Evolutionary conservation across 371 early-diverging fungal species (phyloP).

Genomic region (Lichtheimia ramosa): DNA sequence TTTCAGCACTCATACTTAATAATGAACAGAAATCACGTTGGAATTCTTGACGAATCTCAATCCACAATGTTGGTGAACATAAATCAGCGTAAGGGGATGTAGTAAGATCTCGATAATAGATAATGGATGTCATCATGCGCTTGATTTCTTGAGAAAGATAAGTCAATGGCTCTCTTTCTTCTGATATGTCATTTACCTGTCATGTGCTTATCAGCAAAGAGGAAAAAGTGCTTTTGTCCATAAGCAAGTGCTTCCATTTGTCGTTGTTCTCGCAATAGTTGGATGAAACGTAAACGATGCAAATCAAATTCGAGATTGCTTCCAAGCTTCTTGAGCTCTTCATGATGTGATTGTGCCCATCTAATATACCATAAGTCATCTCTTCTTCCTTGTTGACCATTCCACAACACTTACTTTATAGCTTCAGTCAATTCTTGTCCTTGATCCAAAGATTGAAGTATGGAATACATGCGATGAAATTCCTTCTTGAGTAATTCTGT

Average conservation of each 20-base stretch:
- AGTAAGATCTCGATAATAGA: constrained; percentile 11
- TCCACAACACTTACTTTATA: constrained; percentile 33
- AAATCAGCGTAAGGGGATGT: constrained; percentile 74
- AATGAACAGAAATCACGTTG: constrained; percentile 87
- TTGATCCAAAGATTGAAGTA: constrained; percentile 32
- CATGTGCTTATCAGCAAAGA: constrained; percentile 64
- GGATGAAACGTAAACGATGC: constrained; percentile 76
- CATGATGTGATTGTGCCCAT: constrained; percentile 73
- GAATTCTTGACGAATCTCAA: constrained; percentile 72
- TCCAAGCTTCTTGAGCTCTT: constrained; percentile 56
- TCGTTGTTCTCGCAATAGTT: constrained; percentile 52
- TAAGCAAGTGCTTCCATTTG: constrained; percentile 72
- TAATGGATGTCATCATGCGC: constrained; percentile 57
- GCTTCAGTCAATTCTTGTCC: constrained; percentile 24
- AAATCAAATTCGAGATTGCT: constrained; percentile 84
- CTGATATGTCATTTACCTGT: constrained; percentile 46
- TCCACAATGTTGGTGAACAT: constrained; percentile 52
- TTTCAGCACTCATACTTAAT: constrained; percentile 74
- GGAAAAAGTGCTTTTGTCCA: constrained; percentile 66
- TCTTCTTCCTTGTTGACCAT: neutral
- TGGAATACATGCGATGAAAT: constrained; percentile 39
- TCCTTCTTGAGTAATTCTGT: constrained; percentile 33
- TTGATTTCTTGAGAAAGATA: constrained; percentile 63
- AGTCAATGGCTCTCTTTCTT: neutral
- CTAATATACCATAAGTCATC: constrained; percentile 20